phyloP scores from a whole-genome alignment of 345 rosid species.

The Acer saccharum region DNA sequence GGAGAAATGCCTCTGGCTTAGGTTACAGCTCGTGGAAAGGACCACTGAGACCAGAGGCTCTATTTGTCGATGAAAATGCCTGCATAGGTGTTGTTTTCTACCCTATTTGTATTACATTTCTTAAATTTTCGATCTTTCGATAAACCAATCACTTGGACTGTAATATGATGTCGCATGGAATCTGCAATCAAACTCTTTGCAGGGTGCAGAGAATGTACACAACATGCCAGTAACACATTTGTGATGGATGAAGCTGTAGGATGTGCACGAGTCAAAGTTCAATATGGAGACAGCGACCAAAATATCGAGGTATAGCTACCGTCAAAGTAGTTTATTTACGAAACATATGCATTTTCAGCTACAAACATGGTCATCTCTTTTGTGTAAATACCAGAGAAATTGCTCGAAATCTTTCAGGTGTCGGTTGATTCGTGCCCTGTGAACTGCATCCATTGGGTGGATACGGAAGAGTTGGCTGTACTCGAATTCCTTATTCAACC shows the following conservation, averaged over 20 bases:
- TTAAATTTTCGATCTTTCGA: background rate
- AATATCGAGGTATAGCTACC: conserved; percentile 46
- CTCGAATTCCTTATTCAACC: conserved; percentile 58
- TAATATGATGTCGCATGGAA: background rate
- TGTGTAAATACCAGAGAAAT: background rate
- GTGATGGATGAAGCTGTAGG: conserved; percentile 49
- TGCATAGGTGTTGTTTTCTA: conserved; percentile 45
- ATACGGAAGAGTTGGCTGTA: conserved; percentile 48
- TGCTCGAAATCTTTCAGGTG: conserved; percentile 33
- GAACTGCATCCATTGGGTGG: conserved; percentile 67
- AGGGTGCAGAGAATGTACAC: conserved; percentile 70
- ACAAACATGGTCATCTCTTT: background rate
- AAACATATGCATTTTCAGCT: background rate
- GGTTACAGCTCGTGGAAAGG: conserved; percentile 67
- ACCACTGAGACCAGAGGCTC: conserved; percentile 52
- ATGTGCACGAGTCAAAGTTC: conserved; percentile 60
- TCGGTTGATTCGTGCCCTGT: conserved; percentile 67
- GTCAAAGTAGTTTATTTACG: background rate
- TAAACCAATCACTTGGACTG: background rate
- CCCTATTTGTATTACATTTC: background rate
- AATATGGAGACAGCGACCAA: conserved; percentile 49
- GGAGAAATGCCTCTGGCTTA: conserved; percentile 15
- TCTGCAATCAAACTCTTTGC: conserved; percentile 7
- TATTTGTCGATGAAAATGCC: conserved; percentile 59
- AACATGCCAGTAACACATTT: conserved; percentile 61